Evolutionary conservation across 306 rosid species (phyloP).

Genomic region (Lagenaria siceraria): DNA sequence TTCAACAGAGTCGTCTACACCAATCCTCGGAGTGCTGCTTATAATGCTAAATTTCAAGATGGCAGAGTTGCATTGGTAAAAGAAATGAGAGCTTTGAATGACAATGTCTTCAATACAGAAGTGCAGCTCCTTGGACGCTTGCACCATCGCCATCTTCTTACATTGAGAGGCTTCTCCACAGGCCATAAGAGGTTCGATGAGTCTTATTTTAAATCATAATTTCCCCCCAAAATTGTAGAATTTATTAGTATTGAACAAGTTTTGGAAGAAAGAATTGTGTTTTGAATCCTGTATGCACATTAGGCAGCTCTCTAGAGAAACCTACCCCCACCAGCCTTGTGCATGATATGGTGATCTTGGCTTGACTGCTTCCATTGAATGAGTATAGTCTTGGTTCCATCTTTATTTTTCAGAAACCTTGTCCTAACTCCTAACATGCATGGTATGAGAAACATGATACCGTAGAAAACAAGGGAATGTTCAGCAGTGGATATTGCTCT

Average conservation of each 20-base stretch:
- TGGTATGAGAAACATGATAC: background rate
- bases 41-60: conserved; percentile 55
- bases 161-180: conserved; percentile 58
- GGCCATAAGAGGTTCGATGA: conserved; percentile 49
- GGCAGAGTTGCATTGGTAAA: conserved; percentile 56
- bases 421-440: background rate
- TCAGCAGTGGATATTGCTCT: background rate
- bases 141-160: conserved; percentile 91
- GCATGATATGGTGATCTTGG: background rate
- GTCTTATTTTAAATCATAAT: background rate
- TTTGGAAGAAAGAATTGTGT: background rate
- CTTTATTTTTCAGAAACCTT: background rate
- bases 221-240: background rate
- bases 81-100: conserved; percentile 42
- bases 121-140: conserved; percentile 71
- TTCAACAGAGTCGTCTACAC: conserved; percentile 48
- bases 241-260: background rate
- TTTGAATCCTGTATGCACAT: background rate
- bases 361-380: background rate
- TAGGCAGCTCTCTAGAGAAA: background rate
- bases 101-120: conserved; percentile 42
- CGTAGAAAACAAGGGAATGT: background rate
- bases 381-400: background rate
- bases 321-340: background rate
- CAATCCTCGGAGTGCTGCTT: conserved; percentile 49